Conservation (phyloP, 2,329 filamentous ascomycete genomes). For the Albifimbria verrucaria region DNA sequence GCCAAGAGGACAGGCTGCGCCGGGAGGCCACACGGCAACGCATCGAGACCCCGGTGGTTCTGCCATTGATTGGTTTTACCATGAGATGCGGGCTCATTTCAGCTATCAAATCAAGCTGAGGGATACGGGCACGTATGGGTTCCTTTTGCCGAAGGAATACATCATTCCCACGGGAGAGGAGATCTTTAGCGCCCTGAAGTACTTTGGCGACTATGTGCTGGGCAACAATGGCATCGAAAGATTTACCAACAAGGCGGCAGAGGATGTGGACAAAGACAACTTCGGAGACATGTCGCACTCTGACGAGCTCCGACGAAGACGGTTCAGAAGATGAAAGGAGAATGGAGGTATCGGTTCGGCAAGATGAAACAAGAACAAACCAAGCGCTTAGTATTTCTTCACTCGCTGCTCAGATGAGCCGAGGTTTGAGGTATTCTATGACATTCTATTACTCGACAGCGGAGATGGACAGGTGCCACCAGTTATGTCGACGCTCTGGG, state of each 20-base stretch:
- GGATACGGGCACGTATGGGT: conserved; percentile 92
- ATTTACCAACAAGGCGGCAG: conserved; percentile 18
- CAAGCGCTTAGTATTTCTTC: too few species aligned
- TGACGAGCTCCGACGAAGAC: conserved; percentile 9
- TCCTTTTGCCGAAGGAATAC: conserved; percentile 79
- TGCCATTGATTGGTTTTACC: conserved; percentile 93
- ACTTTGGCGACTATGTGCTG: conserved; percentile 76
- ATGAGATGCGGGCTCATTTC: conserved; percentile 76
- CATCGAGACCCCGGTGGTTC: conserved; percentile 79
- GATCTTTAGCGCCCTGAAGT: conserved; percentile 76
- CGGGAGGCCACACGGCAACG: conserved; percentile 26
- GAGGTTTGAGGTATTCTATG: neutral
- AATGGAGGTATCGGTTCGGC: neutral
- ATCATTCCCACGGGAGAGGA: conserved; percentile 91
- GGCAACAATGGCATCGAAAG: conserved; percentile 65
- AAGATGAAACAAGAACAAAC: too few species aligned
- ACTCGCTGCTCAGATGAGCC: too few species aligned
- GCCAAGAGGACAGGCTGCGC: conserved; percentile 31
- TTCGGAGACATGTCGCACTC: conserved; percentile 2
- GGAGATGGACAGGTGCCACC: too few species aligned
- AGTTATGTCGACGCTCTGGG: too few species aligned
- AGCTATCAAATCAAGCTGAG: conserved; percentile 93
- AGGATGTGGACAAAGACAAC: conserved; percentile 14
- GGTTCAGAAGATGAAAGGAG: conserved; percentile 5
- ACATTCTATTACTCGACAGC: too few species aligned